phyloP scores from a whole-genome alignment of 768 basidiomycete genomes.

The Leccinum arenicola region DNA sequence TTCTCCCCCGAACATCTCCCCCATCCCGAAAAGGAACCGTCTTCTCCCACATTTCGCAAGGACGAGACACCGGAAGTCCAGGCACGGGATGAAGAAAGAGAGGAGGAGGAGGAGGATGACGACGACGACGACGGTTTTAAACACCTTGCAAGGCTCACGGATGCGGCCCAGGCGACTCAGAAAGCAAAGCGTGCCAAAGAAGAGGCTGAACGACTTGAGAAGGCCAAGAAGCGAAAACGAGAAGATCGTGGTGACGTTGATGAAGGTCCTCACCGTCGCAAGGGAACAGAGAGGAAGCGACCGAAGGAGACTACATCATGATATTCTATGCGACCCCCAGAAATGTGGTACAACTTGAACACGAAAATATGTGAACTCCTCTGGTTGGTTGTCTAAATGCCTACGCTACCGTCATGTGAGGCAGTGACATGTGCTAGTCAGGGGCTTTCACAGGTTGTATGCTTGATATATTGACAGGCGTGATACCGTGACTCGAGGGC shows the following conservation, averaged over 20 bases:
- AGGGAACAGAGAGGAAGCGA: conserved; percentile 13
- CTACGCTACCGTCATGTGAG: neutral
- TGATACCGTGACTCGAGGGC: neutral
- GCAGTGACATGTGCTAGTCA: neutral
- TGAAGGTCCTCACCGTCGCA: conserved; percentile 8
- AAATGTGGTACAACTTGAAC: neutral
- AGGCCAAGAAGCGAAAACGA: conserved; percentile 32
- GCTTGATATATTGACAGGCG: neutral
- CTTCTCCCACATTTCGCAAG: conserved; percentile 1
- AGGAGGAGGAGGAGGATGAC: conserved; percentile 17
- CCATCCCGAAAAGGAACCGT: conserved; percentile 15
- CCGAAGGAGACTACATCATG: conserved; percentile 10
- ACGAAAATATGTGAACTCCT: neutral
- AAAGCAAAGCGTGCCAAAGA: conserved; percentile 26
- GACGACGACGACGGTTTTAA: conserved; percentile 33
- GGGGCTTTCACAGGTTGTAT: neutral
- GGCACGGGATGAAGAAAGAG: conserved; percentile 6
- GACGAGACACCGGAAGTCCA: conserved; percentile 20
- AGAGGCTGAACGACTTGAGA: conserved; percentile 26
- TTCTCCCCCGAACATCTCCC: conserved; percentile 61
- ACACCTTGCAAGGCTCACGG: conserved; percentile 29
- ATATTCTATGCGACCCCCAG: neutral
- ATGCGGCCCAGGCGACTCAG: conserved; percentile 27
- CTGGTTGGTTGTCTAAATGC: neutral
- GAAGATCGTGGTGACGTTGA: conserved; percentile 11